Conservation (phyloP, 2,329 filamentous ascomycete species). For the Metarhizium humberi region DNA sequence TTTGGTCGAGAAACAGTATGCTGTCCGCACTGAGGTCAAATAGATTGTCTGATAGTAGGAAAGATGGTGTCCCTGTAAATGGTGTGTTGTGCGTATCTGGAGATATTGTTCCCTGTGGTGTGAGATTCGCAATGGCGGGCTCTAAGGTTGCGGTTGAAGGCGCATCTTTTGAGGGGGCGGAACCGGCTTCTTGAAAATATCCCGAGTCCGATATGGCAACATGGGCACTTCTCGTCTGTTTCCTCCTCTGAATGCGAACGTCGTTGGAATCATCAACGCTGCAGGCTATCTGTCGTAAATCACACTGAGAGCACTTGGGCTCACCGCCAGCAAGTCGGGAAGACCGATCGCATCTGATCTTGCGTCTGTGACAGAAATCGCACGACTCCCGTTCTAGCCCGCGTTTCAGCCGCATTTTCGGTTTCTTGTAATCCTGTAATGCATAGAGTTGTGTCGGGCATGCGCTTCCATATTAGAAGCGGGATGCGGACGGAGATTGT, state of each 20-base stretch:
- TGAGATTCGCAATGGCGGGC: background rate
- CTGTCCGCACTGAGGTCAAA: slow-evolving; percentile 14
- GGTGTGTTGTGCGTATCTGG: background rate
- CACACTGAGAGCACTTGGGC: slow-evolving; percentile 13
- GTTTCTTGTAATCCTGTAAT: no score
- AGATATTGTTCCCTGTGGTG: background rate
- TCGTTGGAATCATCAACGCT: slow-evolving; percentile 12
- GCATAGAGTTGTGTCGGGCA: no score
- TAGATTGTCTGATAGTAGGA: slow-evolving; percentile 3
- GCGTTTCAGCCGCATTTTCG: no score
- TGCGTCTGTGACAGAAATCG: no score
- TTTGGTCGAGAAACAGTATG: slow-evolving; percentile 15
- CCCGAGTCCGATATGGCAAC: no score
- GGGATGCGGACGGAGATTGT: no score
- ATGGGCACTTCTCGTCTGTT: no score
- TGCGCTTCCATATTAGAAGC: no score
- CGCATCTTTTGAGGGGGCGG: no score
- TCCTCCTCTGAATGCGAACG: slow-evolving; percentile 6
- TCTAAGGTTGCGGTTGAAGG: no score
- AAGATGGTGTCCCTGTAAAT: background rate
- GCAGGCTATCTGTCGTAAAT: slow-evolving; percentile 10
- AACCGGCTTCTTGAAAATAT: no score
- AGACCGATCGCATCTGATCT: background rate
- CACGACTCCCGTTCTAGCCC: no score
- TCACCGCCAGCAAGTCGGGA: slow-evolving; percentile 10